These are phyloP conservation scores for Myrica gale DNA, from an alignment of 306 rosid species.

Conservation along the genomic window DNA sequence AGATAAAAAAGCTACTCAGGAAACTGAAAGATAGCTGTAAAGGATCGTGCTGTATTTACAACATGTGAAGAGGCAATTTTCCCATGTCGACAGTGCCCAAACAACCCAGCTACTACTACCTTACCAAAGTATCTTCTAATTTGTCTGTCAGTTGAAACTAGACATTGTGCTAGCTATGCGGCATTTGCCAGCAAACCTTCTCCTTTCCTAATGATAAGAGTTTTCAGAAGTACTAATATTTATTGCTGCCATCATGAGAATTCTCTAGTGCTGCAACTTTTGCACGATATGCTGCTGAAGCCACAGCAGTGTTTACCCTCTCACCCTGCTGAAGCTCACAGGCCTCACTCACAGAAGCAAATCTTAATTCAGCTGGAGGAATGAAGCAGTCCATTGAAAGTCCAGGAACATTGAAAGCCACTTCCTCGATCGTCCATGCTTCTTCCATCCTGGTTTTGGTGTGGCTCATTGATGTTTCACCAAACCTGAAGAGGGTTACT, in stretches of 20 bases:
- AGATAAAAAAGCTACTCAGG: slow-evolving; percentile 1
- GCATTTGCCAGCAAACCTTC: slow-evolving; percentile 21
- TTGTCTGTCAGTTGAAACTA: slow-evolving; percentile 55
- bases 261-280: slow-evolving; percentile 65
- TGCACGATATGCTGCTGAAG: slow-evolving; percentile 56
- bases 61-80: slow-evolving; percentile 44
- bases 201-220: slow-evolving; percentile 32
- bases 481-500: slow-evolving; percentile 96
- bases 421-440: slow-evolving; percentile 98
- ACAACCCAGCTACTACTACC: slow-evolving; percentile 47
- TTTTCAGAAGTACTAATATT: background rate
- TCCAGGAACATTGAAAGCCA: slow-evolving; percentile 94
- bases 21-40: slow-evolving; percentile 31
- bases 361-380: slow-evolving; percentile 92
- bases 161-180: slow-evolving; percentile 35
- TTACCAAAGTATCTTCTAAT: slow-evolving; percentile 46
- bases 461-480: slow-evolving; percentile 99
- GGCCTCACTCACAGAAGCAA: slow-evolving; percentile 85
- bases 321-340: slow-evolving; percentile 69
- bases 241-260: slow-evolving; percentile 47
- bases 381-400: slow-evolving; percentile 93
- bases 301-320: slow-evolving; percentile 47
- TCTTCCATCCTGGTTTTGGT: slow-evolving; percentile 98
- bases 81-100: slow-evolving; percentile 44
- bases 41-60: slow-evolving; percentile 53